Evolutionary conservation across 2,329 filamentous ascomycete genomes (phyloP).

Genomic region (Talaromyces rugulosus): DNA sequence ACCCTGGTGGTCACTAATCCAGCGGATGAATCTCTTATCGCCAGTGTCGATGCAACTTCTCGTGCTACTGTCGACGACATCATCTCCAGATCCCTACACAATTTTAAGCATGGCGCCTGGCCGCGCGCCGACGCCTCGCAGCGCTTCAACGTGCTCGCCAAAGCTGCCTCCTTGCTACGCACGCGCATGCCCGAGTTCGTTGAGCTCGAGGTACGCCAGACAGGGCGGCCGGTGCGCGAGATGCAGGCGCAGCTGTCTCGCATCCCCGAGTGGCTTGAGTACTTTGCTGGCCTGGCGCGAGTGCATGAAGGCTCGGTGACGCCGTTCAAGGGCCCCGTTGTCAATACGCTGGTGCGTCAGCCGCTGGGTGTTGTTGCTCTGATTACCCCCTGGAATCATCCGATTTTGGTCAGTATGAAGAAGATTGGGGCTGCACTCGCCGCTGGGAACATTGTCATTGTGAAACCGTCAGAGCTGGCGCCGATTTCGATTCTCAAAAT

Average conservation of each 20-base stretch:
- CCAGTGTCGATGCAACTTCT: constrained; percentile 51
- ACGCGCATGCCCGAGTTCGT: constrained; percentile 55
- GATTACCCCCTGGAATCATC: constrained; percentile 39
- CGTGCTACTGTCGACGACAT: constrained; percentile 51
- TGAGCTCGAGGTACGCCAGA: constrained; percentile 62
- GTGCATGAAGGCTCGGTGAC: constrained; percentile 63
- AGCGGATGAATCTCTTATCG: constrained; percentile 25
- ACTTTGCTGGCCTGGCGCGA: constrained; percentile 65
- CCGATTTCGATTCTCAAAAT: constrained; percentile 40
- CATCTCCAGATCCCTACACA: constrained; percentile 30
- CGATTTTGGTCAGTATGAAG: constrained; percentile 33
- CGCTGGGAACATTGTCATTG: constrained; percentile 36
- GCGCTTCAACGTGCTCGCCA: constrained; percentile 61
- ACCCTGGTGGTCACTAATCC: constrained; percentile 26
- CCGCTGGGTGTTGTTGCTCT: constrained; percentile 38
- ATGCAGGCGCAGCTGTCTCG: constrained; percentile 66
- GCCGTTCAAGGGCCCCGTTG: constrained; percentile 50
- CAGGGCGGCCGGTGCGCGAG: constrained; percentile 64
- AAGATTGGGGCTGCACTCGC: constrained; percentile 39
- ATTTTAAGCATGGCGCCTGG: constrained; percentile 53
- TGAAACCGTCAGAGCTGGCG: constrained; percentile 40
- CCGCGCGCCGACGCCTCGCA: constrained; percentile 53
- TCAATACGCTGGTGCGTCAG: constrained; percentile 33
- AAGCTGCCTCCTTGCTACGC: constrained; percentile 53
- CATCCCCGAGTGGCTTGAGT: constrained; percentile 59